A percentile compares a stretch with the other conserved stretches of the same genome.
phyloP scores from a whole-genome alignment of 345 rosid genomes.

The Lumnitzera littorea region DNA sequence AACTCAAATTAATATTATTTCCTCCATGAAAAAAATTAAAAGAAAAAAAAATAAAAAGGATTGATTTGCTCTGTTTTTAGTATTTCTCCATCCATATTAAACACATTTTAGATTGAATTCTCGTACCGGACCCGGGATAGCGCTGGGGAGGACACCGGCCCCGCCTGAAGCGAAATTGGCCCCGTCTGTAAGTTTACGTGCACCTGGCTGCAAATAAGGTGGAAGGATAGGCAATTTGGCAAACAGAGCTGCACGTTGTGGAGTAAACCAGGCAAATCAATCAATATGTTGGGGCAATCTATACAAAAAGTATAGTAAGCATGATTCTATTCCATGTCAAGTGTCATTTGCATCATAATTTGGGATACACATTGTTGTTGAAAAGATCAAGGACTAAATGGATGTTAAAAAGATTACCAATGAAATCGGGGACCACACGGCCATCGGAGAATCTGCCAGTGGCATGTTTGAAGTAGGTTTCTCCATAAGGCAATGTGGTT shows the following conservation, averaged over 20 bases:
- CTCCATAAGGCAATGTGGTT: conserved; percentile 25
- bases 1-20: too few species aligned
- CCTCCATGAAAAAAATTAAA: too few species aligned
- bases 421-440: conserved; percentile 18
- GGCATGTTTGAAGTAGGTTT: conserved; percentile 19
- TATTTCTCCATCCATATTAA: too few species aligned
- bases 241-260: conserved; percentile 13
- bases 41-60: background rate
- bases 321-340: too few species aligned
- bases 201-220: conserved; percentile 11
- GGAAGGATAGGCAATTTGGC: conserved; percentile 17
- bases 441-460: conserved; percentile 27
- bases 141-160: conserved; percentile 21
- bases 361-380: background rate
- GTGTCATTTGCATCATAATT: too few species aligned
- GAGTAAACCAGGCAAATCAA: background rate
- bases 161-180: conserved; percentile 31
- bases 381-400: background rate
- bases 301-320: too few species aligned
- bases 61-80: background rate
- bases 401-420: conserved; percentile 11
- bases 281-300: too few species aligned
- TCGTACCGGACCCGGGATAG: background rate
- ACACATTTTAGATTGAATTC: too few species aligned
- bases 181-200: conserved; percentile 11